Base-by-base conservation (phyloP, 1,284 basidiomycete species). In the Irpex sp. region DNA sequence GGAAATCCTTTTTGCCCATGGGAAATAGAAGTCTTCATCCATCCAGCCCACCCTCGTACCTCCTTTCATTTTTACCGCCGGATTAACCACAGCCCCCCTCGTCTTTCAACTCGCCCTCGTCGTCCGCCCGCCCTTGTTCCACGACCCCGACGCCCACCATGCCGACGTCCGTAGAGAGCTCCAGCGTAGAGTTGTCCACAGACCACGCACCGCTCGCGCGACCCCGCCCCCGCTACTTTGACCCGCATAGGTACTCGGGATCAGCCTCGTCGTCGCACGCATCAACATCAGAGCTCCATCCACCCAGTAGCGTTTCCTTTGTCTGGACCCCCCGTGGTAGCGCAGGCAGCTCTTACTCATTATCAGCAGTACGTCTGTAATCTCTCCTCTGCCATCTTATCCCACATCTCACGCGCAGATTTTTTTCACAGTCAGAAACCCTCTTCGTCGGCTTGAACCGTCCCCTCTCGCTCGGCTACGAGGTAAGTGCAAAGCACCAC, bases 271-370 rank as follows among this genome's bases (percentile, higher is more conserved):
- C 64, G 35, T 58, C 64, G 57, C 65, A 60, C 64, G 67, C 67
- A 62, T 64, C 68, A 19, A 61, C 66, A 51, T 58, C 64, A n/a
- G 64, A 14, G 61, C 74, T 39, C 81, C 80, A 64, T 73, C 82
- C 5, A 77, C 79, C 47, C 75, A 81, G 8, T 72, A 77, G 36
- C 71, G 80, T 8, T 75, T 79, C 37, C 65, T 77, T 45, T 52
- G 23, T 45, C 53, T 45, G 61, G 58, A 53, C 39, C 21, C 42
- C 37, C 53, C 61, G 53, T 19, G 58, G 62, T 42, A 62, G 63
- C 57, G 57, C 56, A 42, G 58, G 59, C 12, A 65, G 64, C 49
- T 51, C 56, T 35, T 21, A 48, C 28, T 69, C 69, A 8, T 60
- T 68, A 35, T 68, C 69, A 10, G 65, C 61, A 21, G 68, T 69